phyloP scores from a whole-genome alignment of 768 basidiomycete genomes.

The Russula virescens region DNA sequence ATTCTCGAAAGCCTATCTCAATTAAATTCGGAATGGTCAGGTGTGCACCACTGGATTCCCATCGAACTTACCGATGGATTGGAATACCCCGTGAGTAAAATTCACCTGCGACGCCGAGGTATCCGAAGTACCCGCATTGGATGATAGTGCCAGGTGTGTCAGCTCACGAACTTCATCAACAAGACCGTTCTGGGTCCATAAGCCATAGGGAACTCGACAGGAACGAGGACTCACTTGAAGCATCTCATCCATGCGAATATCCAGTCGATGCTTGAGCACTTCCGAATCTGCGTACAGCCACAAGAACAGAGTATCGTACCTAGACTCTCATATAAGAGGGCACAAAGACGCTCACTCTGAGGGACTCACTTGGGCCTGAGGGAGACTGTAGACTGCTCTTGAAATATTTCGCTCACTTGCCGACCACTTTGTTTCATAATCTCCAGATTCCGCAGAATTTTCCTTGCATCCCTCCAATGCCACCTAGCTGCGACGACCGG shows the following conservation, averaged over 20 bases:
- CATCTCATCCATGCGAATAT: conserved; percentile 85
- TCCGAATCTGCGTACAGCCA: conserved; percentile 82
- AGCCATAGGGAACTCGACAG: conserved; percentile 4
- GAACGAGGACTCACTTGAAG: conserved; percentile 51
- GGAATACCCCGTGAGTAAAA: conserved; percentile 84
- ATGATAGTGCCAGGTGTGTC: conserved; percentile 27
- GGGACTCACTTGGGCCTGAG: conserved; percentile 46
- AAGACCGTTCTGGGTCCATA: conserved; percentile 43
- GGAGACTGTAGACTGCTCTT: conserved; percentile 47
- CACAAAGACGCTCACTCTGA: not conserved
- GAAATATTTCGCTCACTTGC: conserved; percentile 60
- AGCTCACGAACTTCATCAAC: conserved; percentile 70
- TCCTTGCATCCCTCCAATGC: conserved; percentile 96
- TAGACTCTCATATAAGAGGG: conserved; percentile 30
- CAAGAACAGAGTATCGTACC: conserved; percentile 81
- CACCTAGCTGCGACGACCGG: conserved; percentile 70
- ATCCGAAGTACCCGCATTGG: not conserved
- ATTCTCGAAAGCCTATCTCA: conserved; percentile 83
- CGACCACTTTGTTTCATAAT: conserved; percentile 69
- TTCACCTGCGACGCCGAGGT: conserved; percentile 32
- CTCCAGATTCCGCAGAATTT: conserved; percentile 73
- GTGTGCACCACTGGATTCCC: not conserved
- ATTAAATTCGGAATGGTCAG: not conserved
- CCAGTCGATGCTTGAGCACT: conserved; percentile 58
- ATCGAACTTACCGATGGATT: conserved; percentile 70